Conservation (phyloP, 179 eudicot genomes). For the Beta corolliflora region DNA sequence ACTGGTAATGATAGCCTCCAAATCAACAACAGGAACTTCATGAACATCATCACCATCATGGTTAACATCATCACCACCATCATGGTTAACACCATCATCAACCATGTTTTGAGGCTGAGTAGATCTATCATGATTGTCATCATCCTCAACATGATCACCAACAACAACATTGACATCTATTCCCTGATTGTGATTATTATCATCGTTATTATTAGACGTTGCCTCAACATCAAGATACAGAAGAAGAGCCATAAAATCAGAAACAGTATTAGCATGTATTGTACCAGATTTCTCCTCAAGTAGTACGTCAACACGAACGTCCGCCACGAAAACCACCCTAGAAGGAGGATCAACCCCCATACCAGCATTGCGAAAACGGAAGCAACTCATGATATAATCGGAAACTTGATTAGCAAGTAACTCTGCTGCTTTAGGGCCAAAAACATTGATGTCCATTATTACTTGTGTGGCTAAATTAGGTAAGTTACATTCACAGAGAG, state of each 20-base stretch:
- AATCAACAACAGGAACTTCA: not conserved
- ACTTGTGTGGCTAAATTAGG: not conserved
- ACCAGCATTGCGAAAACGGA: not conserved
- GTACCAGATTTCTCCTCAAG: not conserved
- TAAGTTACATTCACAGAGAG: not conserved
- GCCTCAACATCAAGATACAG: too few relatives aligned
- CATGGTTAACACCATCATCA: too few relatives aligned
- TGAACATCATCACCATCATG: not conserved
- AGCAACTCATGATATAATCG: not conserved
- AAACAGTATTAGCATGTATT: too few relatives aligned
- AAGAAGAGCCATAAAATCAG: too few relatives aligned
- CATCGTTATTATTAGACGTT: too few relatives aligned
- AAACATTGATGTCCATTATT: not conserved
- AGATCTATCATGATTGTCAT: too few relatives aligned
- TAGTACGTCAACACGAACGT: not conserved
- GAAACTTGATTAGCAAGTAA: not conserved
- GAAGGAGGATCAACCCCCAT: not conserved
- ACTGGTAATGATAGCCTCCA: too few relatives aligned
- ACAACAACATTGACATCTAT: too few relatives aligned
- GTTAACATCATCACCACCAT: too few relatives aligned
- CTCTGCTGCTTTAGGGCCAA: not conserved
- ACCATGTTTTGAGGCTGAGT: too few relatives aligned
- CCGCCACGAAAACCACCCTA: slow-evolving; percentile 15
- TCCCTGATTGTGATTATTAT: too few relatives aligned
- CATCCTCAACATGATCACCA: too few relatives aligned